A percentile compares a stretch with the other conserved stretches of the same genome.
Evolutionary conservation across 2,329 filamentous ascomycete genomes (phyloP).

Genomic region (Xylariomycetidae sp.): DNA sequence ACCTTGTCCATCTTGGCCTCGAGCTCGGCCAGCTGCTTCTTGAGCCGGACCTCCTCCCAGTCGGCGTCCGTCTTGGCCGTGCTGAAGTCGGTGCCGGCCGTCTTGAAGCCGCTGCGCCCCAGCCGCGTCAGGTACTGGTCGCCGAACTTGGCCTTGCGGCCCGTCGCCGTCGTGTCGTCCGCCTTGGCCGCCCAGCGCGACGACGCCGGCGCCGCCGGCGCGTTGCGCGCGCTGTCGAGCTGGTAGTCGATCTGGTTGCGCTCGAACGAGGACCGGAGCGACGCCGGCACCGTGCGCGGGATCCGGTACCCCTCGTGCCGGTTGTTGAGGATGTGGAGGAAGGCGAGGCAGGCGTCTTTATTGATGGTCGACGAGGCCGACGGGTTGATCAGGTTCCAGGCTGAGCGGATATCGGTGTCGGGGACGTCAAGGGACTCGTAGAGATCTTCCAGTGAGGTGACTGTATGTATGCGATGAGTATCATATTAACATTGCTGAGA

Average conservation of each 20-base stretch:
- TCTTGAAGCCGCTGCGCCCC: slow-evolving; percentile 76
- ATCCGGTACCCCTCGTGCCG: slow-evolving; percentile 94
- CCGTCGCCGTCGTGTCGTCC: slow-evolving; percentile 76
- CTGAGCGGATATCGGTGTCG: slow-evolving; percentile 78
- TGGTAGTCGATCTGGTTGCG: slow-evolving; percentile 97
- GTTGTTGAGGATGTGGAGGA: slow-evolving; percentile 94
- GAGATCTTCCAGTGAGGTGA: slow-evolving; percentile 73
- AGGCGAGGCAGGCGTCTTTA: slow-evolving; percentile 91
- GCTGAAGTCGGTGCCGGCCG: slow-evolving; percentile 85
- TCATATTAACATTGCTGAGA: too few relatives aligned
- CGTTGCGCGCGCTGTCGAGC: slow-evolving; percentile 66
- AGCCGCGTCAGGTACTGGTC: slow-evolving; percentile 92
- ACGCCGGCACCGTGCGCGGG: slow-evolving; percentile 84
- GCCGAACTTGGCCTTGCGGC: slow-evolving; percentile 94
- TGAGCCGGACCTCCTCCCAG: slow-evolving; percentile 94
- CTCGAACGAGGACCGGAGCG: slow-evolving; percentile 87
- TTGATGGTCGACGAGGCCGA: slow-evolving; percentile 77
- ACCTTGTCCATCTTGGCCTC: slow-evolving; percentile 84
- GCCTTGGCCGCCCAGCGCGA: slow-evolving; percentile 76
- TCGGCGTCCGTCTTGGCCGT: slow-evolving; percentile 76
- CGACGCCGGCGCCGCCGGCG: slow-evolving; percentile 54
- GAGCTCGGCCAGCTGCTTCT: slow-evolving; percentile 85
- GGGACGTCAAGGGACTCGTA: slow-evolving; percentile 76
- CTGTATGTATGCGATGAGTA: slow-evolving; percentile 36
- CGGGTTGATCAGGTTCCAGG: slow-evolving; percentile 97